Percentiles rank a stretch among this genome's conserved stretches.
These are phyloP conservation scores for Leishmania tarentolae DNA, from an alignment of 208 protist species.

Conservation along the genomic window DNA sequence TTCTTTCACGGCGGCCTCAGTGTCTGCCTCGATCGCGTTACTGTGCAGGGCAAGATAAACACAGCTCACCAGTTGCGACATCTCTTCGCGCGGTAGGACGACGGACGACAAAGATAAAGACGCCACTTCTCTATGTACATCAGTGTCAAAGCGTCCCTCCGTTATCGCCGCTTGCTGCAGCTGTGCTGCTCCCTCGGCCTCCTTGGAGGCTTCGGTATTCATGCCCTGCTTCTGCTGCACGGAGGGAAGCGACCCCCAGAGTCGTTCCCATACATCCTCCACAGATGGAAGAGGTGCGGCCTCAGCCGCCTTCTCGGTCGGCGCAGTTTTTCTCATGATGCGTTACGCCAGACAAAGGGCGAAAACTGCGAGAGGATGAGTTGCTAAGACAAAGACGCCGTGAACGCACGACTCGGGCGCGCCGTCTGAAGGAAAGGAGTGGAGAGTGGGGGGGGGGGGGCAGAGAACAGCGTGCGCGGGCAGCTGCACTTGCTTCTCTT, in stretches of 20 bases:
- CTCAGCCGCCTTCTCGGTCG: background rate
- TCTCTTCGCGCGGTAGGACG: conserved; percentile 44
- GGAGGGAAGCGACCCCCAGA: conserved; percentile 72
- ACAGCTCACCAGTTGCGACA: conserved; percentile 60
- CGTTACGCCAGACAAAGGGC: background rate
- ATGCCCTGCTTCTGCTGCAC: conserved; percentile 22
- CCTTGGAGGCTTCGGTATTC: background rate
- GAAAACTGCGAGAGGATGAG: background rate
- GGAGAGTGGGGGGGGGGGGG: background rate
- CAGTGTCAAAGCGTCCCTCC: background rate
- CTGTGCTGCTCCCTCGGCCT: background rate
- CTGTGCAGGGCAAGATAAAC: conserved; percentile 66
- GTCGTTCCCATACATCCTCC: conserved; percentile 51
- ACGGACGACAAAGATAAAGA: conserved; percentile 11
- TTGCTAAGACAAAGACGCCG: too few species aligned
- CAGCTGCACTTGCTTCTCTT: too few species aligned
- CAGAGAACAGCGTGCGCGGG: background rate
- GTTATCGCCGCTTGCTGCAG: background rate
- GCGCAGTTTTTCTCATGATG: background rate
- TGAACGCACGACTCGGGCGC: too few species aligned
- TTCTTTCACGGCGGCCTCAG: conserved; percentile 30
- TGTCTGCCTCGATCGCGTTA: conserved; percentile 62
- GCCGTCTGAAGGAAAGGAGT: too few species aligned
- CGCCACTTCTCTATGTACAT: conserved; percentile 28
- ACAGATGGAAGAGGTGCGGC: conserved; percentile 16